Evolutionary conservation across 139 green algal genomes (phyloP).

Genomic region (Chlamydomonas urium): DNA sequence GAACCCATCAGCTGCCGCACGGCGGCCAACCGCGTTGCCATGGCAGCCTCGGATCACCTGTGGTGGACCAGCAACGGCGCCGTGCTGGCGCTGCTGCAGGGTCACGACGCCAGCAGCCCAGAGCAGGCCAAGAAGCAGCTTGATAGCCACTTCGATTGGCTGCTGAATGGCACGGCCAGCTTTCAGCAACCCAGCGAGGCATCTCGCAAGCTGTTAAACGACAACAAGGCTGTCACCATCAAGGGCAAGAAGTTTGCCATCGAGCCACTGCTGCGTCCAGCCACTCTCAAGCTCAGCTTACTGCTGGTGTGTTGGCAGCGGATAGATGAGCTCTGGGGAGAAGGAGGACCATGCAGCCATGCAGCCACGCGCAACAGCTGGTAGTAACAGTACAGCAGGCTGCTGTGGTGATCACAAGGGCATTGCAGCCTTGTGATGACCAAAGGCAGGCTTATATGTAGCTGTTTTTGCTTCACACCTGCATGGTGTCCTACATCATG

Average conservation of each 20-base stretch:
- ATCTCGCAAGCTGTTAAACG: slow-evolving; percentile 24
- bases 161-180: slow-evolving; percentile 19
- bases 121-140: slow-evolving; percentile 7
- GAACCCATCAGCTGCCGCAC: not conserved
- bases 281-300: slow-evolving; percentile 18
- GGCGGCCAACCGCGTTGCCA: not conserved
- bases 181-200: slow-evolving; percentile 18
- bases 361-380: too few relatives aligned
- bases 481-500: too few relatives aligned
- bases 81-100: slow-evolving; percentile 25
- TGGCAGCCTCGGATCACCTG: not conserved
- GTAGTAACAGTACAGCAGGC: too few relatives aligned
- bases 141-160: slow-evolving; percentile 36
- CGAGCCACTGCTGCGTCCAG: slow-evolving; percentile 12
- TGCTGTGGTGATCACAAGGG: too few relatives aligned
- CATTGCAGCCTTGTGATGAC: too few relatives aligned
- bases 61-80: slow-evolving; percentile 16
- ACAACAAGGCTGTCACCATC: slow-evolving; percentile 10
- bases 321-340: too few relatives aligned
- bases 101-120: not conserved
- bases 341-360: too few relatives aligned
- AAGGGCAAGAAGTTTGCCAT: slow-evolving; percentile 30
- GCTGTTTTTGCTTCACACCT: too few relatives aligned
- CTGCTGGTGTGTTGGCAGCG: slow-evolving; percentile 44
- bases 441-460: too few relatives aligned